Conservation (phyloP, 306 rosid genomes). For the Acacia melanoxylon region DNA sequence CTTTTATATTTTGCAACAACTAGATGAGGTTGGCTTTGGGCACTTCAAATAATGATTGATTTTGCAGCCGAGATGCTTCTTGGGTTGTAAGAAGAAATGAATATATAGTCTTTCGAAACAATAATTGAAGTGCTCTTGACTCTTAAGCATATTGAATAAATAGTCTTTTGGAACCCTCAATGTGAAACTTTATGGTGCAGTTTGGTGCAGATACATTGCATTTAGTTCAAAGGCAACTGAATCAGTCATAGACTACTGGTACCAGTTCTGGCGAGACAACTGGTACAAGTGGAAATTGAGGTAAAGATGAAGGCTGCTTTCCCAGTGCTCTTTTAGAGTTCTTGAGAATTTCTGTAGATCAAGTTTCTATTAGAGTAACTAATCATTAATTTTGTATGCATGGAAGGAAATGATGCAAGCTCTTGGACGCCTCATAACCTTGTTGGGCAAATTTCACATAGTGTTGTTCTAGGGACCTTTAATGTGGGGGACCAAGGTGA, state of each 20-base stretch:
- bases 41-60: not conserved
- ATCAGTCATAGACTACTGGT: constrained; percentile 59
- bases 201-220: constrained; percentile 76
- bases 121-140: not conserved
- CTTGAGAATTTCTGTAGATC: constrained; percentile 6
- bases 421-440: constrained; percentile 68
- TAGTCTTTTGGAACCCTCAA: not conserved
- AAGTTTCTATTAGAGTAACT: constrained; percentile 6
- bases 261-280: constrained; percentile 56
- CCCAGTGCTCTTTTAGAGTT: not conserved
- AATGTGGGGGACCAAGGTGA: constrained; percentile 95
- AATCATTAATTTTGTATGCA: constrained; percentile 5
- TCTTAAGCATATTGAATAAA: not conserved
- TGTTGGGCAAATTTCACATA: constrained; percentile 88
- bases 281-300: constrained; percentile 46
- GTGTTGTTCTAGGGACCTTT: constrained; percentile 94
- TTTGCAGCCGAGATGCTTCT: not conserved
- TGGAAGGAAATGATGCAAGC: constrained; percentile 63
- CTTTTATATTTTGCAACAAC: not conserved
- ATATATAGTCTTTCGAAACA: not conserved
- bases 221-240: constrained; percentile 89
- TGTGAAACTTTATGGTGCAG: not conserved
- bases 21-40: not conserved
- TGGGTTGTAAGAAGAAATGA: not conserved
- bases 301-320: constrained; percentile 33